Conservation (phyloP, 768 basidiomycete species). For the Termitomyces sp. region DNA sequence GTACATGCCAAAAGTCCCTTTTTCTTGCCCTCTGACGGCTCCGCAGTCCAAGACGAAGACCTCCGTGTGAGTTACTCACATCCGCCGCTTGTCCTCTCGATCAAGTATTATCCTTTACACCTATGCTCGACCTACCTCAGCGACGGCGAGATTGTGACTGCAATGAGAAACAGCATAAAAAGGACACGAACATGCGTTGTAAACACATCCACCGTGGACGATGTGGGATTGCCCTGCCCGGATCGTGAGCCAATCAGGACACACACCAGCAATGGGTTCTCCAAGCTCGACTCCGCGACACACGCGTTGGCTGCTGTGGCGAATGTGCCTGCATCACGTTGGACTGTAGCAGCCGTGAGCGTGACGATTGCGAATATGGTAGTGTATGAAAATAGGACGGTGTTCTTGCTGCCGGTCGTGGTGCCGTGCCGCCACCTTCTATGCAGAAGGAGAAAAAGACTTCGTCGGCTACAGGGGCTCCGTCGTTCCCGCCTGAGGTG, state of each 20-base stretch:
- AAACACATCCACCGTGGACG: slow-evolving; percentile 82
- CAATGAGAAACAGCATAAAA: slow-evolving; percentile 90
- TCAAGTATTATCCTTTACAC: slow-evolving; percentile 42
- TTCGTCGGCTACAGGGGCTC: slow-evolving; percentile 52
- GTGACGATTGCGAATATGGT: slow-evolving; percentile 87
- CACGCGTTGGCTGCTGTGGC: slow-evolving; percentile 64
- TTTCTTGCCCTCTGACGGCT: slow-evolving; percentile 32
- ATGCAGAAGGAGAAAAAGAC: slow-evolving; percentile 17
- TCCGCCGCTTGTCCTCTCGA: too few relatives aligned
- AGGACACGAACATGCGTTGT: slow-evolving; percentile 82
- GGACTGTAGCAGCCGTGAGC: slow-evolving; percentile 85
- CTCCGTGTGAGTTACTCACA: too few relatives aligned
- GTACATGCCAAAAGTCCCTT: slow-evolving; percentile 27
- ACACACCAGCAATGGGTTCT: slow-evolving; percentile 89
- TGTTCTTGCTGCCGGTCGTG: slow-evolving; percentile 47
- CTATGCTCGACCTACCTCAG: slow-evolving; percentile 85
- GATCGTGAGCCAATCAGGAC: slow-evolving; percentile 93
- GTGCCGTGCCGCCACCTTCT: neutral
- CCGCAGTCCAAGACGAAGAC: too few relatives aligned
- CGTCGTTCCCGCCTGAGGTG: slow-evolving; percentile 51
- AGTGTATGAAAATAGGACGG: slow-evolving; percentile 82
- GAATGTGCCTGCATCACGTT: slow-evolving; percentile 65
- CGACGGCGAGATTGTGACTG: slow-evolving; percentile 86
- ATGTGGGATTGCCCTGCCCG: slow-evolving; percentile 77
- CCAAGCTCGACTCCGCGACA: slow-evolving; percentile 70